phyloP scores from a whole-genome alignment of 1,139 yeast species.

The Geotrichum candidum region DNA sequence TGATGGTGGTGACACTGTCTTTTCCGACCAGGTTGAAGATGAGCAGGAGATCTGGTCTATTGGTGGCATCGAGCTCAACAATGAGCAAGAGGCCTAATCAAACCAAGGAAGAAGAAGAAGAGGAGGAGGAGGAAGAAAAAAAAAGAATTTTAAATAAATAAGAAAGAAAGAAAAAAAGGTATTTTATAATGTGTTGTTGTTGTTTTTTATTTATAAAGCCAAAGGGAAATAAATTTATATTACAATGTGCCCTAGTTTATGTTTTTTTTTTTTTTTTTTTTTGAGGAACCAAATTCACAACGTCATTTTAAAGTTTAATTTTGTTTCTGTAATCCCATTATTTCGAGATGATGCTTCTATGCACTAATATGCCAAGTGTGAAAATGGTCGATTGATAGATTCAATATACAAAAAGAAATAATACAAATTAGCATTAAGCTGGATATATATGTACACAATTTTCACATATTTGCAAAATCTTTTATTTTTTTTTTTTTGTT shows the following conservation, averaged over 20 bases:
- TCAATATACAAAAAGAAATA: neutral
- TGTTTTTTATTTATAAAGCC: neutral
- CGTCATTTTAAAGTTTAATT: neutral
- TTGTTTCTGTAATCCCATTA: no score
- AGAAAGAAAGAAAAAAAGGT: neutral
- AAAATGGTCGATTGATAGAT: no score
- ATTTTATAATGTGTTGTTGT: neutral
- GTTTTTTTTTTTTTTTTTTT: no score
- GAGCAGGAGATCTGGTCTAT: constrained; percentile 84
- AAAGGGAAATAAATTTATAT: neutral
- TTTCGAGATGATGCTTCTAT: no score
- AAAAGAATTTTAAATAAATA: neutral
- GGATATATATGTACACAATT: neutral
- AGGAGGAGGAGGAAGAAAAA: no score
- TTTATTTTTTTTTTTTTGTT: neutral
- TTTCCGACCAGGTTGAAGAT: constrained; percentile 80
- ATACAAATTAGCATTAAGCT: neutral
- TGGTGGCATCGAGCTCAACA: constrained; percentile 54
- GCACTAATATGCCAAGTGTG: no score
- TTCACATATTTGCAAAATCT: neutral
- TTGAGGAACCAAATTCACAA: neutral
- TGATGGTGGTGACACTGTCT: constrained; percentile 89
- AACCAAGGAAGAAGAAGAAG: neutral
- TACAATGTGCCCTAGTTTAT: neutral
- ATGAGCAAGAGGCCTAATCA: constrained; percentile 14